Evolutionary conservation across 1,139 yeast species (phyloP), one percentile per base, ranked within the genome.

Genomic region (Geotrichum carabidarum): DNA sequence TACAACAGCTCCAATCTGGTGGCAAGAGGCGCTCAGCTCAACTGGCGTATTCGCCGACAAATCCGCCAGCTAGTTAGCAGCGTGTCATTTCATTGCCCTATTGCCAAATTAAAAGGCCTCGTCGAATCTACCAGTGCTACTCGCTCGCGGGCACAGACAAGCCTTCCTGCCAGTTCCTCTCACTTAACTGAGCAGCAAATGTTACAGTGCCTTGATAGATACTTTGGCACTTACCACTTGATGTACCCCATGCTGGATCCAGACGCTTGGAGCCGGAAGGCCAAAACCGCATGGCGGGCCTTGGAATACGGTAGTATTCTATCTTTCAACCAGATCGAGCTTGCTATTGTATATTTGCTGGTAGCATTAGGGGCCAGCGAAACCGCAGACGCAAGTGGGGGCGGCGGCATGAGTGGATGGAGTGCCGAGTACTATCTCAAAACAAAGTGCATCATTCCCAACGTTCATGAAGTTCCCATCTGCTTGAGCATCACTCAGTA

Each of bases 171-270:
- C 11, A 6, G 18, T 9, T 44, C 42, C 12, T 32, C 14, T 12
- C 46, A 48, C 31, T 51, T 63, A 7, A 63, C 65, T 11, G 50
- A 47, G 15, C 37, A 37, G 15, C 50, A 63, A 44, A 62, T 63
- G 65, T 53, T 63, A 38, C 64, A 61, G 53, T 58, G 63, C 36
- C 44, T 63, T 36, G 54, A 57, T 9, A 54, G 58, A 38, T 63
- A 54, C 50, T 54, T 55, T 50, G 44, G 52, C 30, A 48, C 61
- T 8, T 60, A 58, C 42, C 62, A 63, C 37, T 54, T 54, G 3
- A 49, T 57, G 17, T 48, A 57, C 15, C 65, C 65, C n/a, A 54
- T 62, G 40, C 42, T 63, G 6, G 64, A 63, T 22, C 62, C 59
- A 6, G 58, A 57, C 11, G 52, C 51, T 6, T 61, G 64, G 62